phyloP scores from a whole-genome alignment of 441 rosid species.

The Caryocar brasiliense region DNA sequence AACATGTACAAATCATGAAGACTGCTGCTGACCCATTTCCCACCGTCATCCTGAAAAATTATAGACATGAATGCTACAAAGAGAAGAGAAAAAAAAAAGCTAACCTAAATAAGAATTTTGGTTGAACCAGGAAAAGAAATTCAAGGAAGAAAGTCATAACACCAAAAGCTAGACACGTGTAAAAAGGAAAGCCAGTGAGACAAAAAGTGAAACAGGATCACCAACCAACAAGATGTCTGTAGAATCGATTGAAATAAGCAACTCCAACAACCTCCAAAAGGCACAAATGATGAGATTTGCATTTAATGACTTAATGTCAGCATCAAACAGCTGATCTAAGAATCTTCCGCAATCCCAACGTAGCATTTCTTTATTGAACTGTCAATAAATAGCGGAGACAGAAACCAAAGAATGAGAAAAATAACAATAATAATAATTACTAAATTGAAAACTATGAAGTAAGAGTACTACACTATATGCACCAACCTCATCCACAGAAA shows the following conservation, averaged over 20 bases:
- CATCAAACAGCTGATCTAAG: constrained; percentile 44
- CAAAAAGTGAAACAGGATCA: constrained; percentile 13
- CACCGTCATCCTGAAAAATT: constrained; percentile 53
- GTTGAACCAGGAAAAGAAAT: neutral
- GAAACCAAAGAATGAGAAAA: constrained; percentile 1
- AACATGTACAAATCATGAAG: constrained; percentile 57
- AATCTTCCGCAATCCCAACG: constrained; percentile 54
- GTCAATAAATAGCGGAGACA: constrained; percentile 20
- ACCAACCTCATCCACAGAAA: constrained; percentile 45
- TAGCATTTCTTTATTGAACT: constrained; percentile 47
- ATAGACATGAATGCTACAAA: no score
- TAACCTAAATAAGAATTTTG: neutral
- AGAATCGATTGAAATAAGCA: constrained; percentile 31
- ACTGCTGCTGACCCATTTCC: constrained; percentile 28
- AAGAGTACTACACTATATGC: constrained; percentile 5
- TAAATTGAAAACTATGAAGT: neutral
- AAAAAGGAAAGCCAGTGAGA: no score
- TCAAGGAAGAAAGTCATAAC: neutral
- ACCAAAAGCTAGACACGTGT: constrained; percentile 1
- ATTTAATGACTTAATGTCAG: constrained; percentile 40
- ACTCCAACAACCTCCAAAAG: constrained; percentile 67
- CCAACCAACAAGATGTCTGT: constrained; percentile 42
- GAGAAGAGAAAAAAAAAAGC: neutral
- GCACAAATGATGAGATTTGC: constrained; percentile 42
- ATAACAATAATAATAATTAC: neutral